Evolutionary conservation across 2,329 filamentous ascomycete genomes (phyloP).

Genomic region (Epichloe sibirici): DNA sequence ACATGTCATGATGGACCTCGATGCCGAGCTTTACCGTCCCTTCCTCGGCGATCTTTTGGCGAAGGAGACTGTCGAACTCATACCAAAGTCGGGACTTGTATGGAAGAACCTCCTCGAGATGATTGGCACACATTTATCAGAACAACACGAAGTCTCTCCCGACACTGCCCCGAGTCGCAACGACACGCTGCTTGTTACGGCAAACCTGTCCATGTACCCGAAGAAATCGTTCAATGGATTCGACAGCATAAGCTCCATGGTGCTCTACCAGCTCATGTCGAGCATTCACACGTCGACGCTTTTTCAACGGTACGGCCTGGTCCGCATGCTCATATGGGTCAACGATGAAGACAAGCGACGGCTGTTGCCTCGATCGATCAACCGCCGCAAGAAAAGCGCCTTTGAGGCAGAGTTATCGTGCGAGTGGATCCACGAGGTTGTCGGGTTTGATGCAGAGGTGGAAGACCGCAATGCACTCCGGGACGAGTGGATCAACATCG

Average conservation of each 20-base stretch:
- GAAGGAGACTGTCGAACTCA: conserved; percentile 33
- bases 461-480: conserved; percentile 24
- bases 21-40: conserved; percentile 42
- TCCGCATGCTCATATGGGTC: conserved; percentile 68
- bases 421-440: conserved; percentile 48
- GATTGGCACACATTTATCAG: conserved; percentile 36
- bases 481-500: conserved; percentile 35
- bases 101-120: conserved; percentile 46
- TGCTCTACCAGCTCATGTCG: conserved; percentile 49
- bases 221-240: conserved; percentile 38
- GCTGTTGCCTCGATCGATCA: conserved; percentile 48
- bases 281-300: conserved; percentile 45
- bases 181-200: conserved; percentile 59
- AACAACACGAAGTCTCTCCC: conserved; percentile 35
- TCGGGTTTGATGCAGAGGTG: conserved; percentile 23
- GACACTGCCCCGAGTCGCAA: conserved; percentile 42
- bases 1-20: conserved; percentile 73
- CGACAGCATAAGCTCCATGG: conserved; percentile 42
- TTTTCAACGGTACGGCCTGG: conserved; percentile 65
- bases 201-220: conserved; percentile 49
- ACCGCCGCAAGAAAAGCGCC: conserved; percentile 41
- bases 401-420: conserved; percentile 50
- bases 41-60: conserved; percentile 48
- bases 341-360: conserved; percentile 44
- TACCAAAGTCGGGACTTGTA: conserved; percentile 45